These are phyloP conservation scores for Trifolium repens DNA, from an alignment of 306 rosid species.

Conservation along the genomic window DNA sequence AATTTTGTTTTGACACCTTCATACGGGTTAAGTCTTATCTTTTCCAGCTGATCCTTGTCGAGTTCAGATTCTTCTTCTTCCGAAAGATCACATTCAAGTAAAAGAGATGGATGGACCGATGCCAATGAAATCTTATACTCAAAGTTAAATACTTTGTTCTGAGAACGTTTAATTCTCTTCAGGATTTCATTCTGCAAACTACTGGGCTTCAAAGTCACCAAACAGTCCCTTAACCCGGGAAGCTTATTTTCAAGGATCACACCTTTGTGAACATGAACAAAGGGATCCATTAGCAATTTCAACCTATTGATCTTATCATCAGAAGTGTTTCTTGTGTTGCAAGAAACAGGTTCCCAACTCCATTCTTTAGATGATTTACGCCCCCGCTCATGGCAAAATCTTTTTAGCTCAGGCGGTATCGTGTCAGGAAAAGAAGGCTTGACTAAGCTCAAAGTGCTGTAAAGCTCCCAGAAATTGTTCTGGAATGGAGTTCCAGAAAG, in stretches of 20 bases:
- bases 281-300: not conserved
- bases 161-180: not conserved
- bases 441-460: constrained; percentile 34
- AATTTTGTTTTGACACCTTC: constrained; percentile 47
- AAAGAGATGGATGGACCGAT: not conserved
- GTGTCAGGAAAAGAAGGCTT: constrained; percentile 3
- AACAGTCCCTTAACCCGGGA: not conserved
- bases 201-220: not conserved
- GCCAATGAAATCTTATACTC: not conserved
- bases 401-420: not conserved
- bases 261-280: not conserved
- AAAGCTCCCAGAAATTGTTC: constrained; percentile 47
- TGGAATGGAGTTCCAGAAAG: constrained; percentile 59
- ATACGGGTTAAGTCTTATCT: constrained; percentile 18
- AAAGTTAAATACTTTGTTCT: not conserved
- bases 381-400: not conserved
- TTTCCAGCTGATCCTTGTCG: not conserved
- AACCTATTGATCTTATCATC: not conserved
- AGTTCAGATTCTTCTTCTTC: not conserved
- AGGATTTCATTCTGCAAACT: not conserved
- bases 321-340: not conserved
- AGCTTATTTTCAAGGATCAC: not conserved
- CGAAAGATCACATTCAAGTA: not conserved
- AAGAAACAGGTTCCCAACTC: not conserved
- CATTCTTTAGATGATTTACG: not conserved